phyloP scores from a whole-genome alignment of 2,329 filamentous ascomycete genomes.

The Cladophialophora psammophila region DNA sequence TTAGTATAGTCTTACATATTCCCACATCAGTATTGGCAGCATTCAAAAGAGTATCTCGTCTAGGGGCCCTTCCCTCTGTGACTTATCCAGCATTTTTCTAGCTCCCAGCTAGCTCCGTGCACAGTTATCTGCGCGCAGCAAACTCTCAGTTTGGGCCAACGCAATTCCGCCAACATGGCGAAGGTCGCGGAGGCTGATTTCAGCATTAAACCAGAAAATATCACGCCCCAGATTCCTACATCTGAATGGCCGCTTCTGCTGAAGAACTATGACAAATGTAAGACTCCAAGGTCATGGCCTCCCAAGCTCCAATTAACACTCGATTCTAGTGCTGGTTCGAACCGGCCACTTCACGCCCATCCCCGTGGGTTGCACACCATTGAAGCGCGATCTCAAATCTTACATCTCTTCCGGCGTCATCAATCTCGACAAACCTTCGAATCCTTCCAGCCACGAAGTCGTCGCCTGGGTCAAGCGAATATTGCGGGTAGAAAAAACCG shows the following conservation, averaged over 20 bases:
- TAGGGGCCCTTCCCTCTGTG: background rate
- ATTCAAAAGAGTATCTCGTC: background rate
- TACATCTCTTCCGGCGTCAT: conserved; percentile 98
- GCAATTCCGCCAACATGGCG: conserved; percentile 33
- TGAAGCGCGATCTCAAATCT: conserved; percentile 94
- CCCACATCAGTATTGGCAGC: background rate
- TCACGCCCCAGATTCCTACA: conserved; percentile 79
- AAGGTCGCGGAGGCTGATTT: conserved; percentile 69
- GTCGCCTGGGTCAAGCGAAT: conserved; percentile 99
- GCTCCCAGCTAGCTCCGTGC: conserved; percentile 6
- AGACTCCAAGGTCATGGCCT: conserved; percentile 49
- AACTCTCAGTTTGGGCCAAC: conserved; percentile 16
- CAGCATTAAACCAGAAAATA: conserved; percentile 89
- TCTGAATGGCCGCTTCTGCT: conserved; percentile 91
- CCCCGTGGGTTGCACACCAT: conserved; percentile 85
- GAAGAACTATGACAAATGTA: conserved; percentile 94
- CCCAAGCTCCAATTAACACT: conserved; percentile 14
- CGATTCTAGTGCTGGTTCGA: conserved; percentile 76
- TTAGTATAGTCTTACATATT: background rate
- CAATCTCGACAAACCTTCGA: conserved; percentile 97
- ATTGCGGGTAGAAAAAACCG: conserved; percentile 91
- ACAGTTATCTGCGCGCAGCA: background rate
- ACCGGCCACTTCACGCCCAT: conserved; percentile 98
- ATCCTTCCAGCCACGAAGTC: conserved; percentile 97
- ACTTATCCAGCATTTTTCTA: background rate